These are phyloP conservation scores for Aristolochia fimbriata DNA, from an alignment of 164 flowering plant species.

Conservation along the genomic window DNA sequence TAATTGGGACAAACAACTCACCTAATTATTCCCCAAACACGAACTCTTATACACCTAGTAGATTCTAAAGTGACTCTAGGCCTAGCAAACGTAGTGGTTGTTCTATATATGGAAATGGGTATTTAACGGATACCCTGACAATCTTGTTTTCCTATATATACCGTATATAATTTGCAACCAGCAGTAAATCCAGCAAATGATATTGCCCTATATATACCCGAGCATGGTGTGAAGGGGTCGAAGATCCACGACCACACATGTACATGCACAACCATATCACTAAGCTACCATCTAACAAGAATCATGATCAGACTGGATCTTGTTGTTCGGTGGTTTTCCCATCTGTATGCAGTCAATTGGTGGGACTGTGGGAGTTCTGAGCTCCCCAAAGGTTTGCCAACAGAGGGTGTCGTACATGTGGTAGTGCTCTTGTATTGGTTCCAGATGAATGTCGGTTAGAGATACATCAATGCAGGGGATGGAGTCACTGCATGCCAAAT, in stretches of 20 bases:
- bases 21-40: too few relatives aligned
- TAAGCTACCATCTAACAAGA: constrained; percentile 30
- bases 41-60: too few relatives aligned
- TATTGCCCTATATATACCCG: constrained; percentile 8
- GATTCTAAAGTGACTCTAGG: too few relatives aligned
- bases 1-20: too few relatives aligned
- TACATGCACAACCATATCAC: constrained; percentile 4
- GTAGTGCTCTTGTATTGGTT: constrained; percentile 26
- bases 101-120: constrained; percentile 1
- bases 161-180: not conserved
- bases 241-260: constrained; percentile 40
- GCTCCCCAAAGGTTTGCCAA: constrained; percentile 85
- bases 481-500: constrained; percentile 42
- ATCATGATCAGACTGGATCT: constrained; percentile 51
- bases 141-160: constrained; percentile 5
- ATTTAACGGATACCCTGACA: constrained; percentile 4
- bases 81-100: too few relatives aligned
- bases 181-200: constrained; percentile 1
- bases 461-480: constrained; percentile 36
- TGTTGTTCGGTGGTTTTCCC: constrained; percentile 74
- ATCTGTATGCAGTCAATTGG: constrained; percentile 74
- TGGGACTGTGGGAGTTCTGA: constrained; percentile 67
- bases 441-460: constrained; percentile 25
- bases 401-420: constrained; percentile 52
- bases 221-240: constrained; percentile 51